Percentiles rank a stretch among this genome's conserved stretches.
Conservation (phyloP, 306 rosid species). For the Phaseolus lunatus region DNA sequence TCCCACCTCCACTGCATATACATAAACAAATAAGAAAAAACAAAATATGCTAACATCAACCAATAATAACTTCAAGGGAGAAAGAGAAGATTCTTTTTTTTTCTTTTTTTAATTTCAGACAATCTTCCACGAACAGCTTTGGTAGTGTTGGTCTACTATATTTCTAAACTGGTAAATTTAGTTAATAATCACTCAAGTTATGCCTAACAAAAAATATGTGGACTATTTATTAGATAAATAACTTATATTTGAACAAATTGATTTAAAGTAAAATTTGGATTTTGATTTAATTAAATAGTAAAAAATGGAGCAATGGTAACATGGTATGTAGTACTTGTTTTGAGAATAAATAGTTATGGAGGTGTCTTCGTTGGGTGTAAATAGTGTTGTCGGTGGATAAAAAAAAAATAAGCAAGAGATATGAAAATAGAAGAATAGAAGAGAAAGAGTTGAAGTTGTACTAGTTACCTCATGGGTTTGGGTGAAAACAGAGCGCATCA, state of each 20-base stretch:
- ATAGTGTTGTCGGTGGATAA: not conserved
- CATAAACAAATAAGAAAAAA: not conserved
- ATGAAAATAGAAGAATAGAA: not conserved
- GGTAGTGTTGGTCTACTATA: not conserved
- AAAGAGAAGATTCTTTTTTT: not conserved
- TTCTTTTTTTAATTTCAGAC: not conserved
- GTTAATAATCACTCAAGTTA: not conserved
- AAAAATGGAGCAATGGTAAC: not conserved
- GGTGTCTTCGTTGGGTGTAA: not conserved
- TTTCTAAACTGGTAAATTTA: not conserved
- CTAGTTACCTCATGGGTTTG: constrained; percentile 74
- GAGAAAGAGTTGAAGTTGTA: constrained; percentile 1
- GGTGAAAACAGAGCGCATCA: constrained; percentile 77
- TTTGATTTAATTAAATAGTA: not conserved
- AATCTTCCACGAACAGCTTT: not conserved
- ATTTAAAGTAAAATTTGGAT: not conserved
- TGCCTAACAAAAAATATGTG: not conserved
- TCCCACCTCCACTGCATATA: constrained; percentile 97
- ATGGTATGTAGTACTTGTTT: not conserved
- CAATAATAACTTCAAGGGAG: not conserved
- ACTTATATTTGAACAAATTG: not conserved
- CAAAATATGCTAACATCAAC: not conserved
- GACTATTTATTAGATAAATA: not conserved
- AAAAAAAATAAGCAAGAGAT: too few species aligned
- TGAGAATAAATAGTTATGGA: too few species aligned